Evolutionary conservation across 2,329 filamentous ascomycete species (phyloP).

Genomic region (Orbilia quercus): DNA sequence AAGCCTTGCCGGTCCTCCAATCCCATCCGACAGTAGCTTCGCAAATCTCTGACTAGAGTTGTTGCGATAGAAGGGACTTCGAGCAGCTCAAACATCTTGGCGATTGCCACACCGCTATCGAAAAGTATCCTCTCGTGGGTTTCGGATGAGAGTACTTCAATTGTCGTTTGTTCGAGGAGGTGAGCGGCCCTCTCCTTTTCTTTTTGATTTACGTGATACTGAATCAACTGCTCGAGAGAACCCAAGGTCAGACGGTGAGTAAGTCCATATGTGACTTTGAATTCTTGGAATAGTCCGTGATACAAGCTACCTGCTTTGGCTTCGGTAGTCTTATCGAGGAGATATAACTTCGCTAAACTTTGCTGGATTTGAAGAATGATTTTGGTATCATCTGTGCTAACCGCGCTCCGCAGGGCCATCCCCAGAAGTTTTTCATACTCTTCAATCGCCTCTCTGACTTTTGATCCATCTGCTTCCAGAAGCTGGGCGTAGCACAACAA

Average conservation of each 20-base stretch:
- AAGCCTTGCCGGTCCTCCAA: conserved; percentile 23
- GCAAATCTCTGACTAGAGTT: conserved; percentile 14
- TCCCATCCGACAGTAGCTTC: conserved; percentile 36
- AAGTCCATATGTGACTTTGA: conserved; percentile 33
- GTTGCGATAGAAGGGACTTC: conserved; percentile 11
- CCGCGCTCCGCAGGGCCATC: conserved; percentile 12
- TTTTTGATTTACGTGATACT: conserved; percentile 28
- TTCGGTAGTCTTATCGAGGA: conserved; percentile 36
- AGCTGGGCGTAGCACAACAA: conserved; percentile 30
- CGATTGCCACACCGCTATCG: conserved; percentile 21
- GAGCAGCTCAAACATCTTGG: conserved; percentile 30
- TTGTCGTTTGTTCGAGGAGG: conserved; percentile 24
- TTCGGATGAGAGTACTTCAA: conserved; percentile 30
- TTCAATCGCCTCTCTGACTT: conserved; percentile 15
- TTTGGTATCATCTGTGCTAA: conserved; percentile 22
- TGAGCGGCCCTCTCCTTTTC: conserved; percentile 1
- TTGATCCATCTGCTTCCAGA: conserved; percentile 23
- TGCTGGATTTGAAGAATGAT: conserved; percentile 42
- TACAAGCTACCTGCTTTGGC: conserved; percentile 36
- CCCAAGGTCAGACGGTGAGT: conserved; percentile 11
- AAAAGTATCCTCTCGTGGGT: conserved; percentile 25
- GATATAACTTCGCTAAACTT: conserved; percentile 39
- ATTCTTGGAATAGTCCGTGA: conserved; percentile 34
- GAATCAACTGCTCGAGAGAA: conserved; percentile 27
- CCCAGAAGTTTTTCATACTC: conserved; percentile 44